Base-by-base conservation (phyloP, 345 rosid species). In the Zanthoxylum bungeanum region DNA sequence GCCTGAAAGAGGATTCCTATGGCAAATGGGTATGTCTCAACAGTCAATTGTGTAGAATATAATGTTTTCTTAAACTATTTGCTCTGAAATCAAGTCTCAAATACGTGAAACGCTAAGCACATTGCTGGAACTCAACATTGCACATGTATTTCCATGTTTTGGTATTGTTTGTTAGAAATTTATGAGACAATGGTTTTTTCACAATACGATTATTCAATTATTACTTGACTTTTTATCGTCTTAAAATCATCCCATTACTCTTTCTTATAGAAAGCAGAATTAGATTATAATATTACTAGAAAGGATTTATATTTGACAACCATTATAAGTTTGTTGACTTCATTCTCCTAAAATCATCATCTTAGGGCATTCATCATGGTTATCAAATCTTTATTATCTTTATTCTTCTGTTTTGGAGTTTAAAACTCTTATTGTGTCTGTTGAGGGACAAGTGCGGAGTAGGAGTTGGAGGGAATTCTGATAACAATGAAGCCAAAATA, bases 41-140 rank as follows among this genome's bases (percentile, higher is more conserved):
- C n/a, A 40, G 33, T 37, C 46, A 9, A 22, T 47, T 34, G 19
- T 19, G 10, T 17, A 36, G 21, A 28, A 24, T 60, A 47, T 58
- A 27, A 14, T 59, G 55, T 59, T 66, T 40, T 74, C 42, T 74
- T 66, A 9, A 47, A 59, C 55, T n/a, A 5, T 49, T 49, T 31
- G 27, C 5, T 14, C 19, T 49, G 58, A 34, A 33, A 50, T 49
- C 46, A 28, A 27, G 40, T 12, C 27, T 64, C 12, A 3, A 64
- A 46, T 46, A 16, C 17, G 21, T 19, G 9, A 19, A 64, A 27
- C 7, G 68, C 17, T 25, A 44, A 27, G 53, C 24, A 14, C 22
- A 27, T 17, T 31, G 44, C 7, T 10, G 19, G 49, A 63, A 40
- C 24, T 40, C 16, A 62, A 40, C 8, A 9, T 47, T 49, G 68